Conservation (phyloP, 192 early-diverging fungal species). For the Fimicolochytrium jonesii region DNA sequence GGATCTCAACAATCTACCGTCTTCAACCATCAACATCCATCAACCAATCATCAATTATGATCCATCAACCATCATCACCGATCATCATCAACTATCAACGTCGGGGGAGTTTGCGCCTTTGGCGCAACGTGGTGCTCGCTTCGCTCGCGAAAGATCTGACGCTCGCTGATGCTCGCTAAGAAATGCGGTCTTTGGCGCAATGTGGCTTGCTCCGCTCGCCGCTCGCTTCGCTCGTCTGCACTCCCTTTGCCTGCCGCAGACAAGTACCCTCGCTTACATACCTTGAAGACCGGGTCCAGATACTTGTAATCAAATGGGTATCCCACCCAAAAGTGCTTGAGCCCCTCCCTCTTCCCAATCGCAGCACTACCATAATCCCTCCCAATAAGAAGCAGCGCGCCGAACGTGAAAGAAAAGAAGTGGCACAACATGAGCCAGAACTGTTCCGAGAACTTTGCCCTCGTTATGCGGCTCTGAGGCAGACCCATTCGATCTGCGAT, state of each 20-base stretch:
- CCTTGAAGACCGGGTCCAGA: conserved; percentile 37
- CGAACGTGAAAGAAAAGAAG: conserved; percentile 29
- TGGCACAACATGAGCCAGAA: conserved; percentile 46
- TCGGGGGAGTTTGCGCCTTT: no score
- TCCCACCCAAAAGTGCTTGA: conserved; percentile 34
- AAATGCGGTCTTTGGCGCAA: no score
- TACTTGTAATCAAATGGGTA: neutral
- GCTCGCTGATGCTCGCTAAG: no score
- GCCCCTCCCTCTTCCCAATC: conserved; percentile 39
- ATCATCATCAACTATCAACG: no score
- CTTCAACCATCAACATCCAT: no score
- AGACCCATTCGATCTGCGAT: conserved; percentile 11
- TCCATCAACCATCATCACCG: no score
- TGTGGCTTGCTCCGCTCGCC: no score
- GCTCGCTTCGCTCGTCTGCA: no score
- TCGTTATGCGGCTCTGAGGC: neutral
- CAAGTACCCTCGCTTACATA: neutral
- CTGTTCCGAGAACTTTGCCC: conserved; percentile 49
- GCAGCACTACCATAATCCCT: conserved; percentile 16
- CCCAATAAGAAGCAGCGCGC: conserved; percentile 21
- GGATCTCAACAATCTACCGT: no score
- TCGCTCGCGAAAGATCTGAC: no score
- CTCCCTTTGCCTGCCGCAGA: neutral
- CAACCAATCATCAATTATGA: no score
- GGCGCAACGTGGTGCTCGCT: no score